Conservation (phyloP, 2,329 filamentous ascomycete genomes). For the Paecilomyces niveus region DNA sequence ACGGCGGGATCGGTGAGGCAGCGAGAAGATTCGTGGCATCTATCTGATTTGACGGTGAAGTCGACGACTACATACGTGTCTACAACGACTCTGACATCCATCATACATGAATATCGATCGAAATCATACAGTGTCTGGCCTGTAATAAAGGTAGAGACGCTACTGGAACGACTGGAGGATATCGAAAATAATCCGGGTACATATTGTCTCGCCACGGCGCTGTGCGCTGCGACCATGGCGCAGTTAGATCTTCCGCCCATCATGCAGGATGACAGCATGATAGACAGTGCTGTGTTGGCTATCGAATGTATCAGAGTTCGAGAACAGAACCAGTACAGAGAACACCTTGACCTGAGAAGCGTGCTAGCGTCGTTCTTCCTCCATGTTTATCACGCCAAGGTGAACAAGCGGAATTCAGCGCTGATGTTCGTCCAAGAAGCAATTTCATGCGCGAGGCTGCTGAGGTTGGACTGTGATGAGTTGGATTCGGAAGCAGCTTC, state of each 20-base stretch:
- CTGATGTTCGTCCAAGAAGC: constrained; percentile 25
- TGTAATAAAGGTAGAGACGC: constrained; percentile 13
- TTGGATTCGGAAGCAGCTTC: not conserved
- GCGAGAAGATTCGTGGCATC: not conserved
- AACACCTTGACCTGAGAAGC: constrained; percentile 13
- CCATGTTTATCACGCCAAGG: constrained; percentile 25
- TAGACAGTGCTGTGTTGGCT: constrained; percentile 16
- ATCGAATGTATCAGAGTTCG: constrained; percentile 17
- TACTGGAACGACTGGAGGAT: constrained; percentile 8
- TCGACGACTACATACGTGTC: not conserved
- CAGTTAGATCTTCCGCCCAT: constrained; percentile 19
- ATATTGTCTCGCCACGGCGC: constrained; percentile 15
- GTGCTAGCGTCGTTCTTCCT: constrained; percentile 22
- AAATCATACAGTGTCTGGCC: constrained; percentile 24
- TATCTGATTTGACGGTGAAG: not conserved
- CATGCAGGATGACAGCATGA: not conserved
- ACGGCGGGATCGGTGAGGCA: not conserved
- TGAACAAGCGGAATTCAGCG: constrained; percentile 18
- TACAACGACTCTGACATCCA: constrained; percentile 6
- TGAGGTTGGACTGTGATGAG: constrained; percentile 14
- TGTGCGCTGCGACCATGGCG: constrained; percentile 25
- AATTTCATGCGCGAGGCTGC: constrained; percentile 13
- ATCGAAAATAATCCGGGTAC: constrained; percentile 1
- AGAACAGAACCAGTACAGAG: constrained; percentile 8
- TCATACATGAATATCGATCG: constrained; percentile 16